Conservation (phyloP, 495 filamentous ascomycete species). For the Bacidia rubella region DNA sequence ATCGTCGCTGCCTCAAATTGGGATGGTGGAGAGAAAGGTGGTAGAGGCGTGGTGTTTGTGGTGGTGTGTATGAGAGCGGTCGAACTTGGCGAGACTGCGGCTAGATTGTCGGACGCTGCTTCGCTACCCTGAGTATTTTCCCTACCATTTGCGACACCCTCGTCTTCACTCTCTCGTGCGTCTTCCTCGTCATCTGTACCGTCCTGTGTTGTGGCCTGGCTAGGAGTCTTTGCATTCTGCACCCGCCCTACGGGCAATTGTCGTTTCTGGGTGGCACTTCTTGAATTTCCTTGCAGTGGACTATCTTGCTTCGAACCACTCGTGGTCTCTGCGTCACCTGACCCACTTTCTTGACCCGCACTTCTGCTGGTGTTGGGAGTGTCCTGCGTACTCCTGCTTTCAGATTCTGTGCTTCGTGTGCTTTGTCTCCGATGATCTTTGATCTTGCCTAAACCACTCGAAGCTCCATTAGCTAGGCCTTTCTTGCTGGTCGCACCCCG, state of each 20-base stretch:
- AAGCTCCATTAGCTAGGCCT: neutral
- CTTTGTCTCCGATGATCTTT: no score
- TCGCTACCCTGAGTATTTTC: neutral
- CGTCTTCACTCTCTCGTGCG: conserved; percentile 1
- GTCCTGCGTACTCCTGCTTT: neutral
- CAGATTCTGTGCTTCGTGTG: neutral
- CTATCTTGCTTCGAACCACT: neutral
- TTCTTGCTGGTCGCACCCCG: neutral
- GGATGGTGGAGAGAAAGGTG: conserved; percentile 24
- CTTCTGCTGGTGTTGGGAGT: neutral
- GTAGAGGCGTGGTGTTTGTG: neutral
- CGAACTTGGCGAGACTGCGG: neutral
- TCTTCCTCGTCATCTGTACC: conserved; percentile 1
- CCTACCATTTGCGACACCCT: conserved; percentile 1
- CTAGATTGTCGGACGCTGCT: neutral
- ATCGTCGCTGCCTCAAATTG: conserved; percentile 23
- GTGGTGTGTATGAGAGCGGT: neutral
- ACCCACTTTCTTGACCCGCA: neutral
- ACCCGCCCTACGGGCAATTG: no score
- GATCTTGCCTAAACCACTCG: no score
- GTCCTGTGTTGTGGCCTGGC: no score
- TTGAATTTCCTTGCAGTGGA: neutral
- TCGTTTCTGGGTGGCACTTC: no score
- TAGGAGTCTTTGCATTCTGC: no score
- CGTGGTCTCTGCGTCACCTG: neutral